Conservation (phyloP, 129 eudicot genomes). For the Daucus carota region DH1_v3.0 NC_030389.2:11047001-11047500, state of each 20-base stretch:
- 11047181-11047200: constrained; percentile 49
- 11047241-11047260: constrained; percentile 8
- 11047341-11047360: too few species aligned
- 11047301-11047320: constrained; percentile 2
- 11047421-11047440: background rate
- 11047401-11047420: background rate
- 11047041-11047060: background rate
- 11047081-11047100: constrained; percentile 34
- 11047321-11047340: constrained; percentile 9
- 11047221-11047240: constrained; percentile 27
- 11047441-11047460: background rate
- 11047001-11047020: background rate
- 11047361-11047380: too few species aligned
- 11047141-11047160: constrained; percentile 52
- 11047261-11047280: constrained; percentile 8
- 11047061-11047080: background rate
- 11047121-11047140: constrained; percentile 35
- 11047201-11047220: constrained; percentile 45
- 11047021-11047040: background rate
- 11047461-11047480: background rate
- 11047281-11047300: background rate
- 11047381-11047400: too few species aligned
- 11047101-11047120: constrained; percentile 59
- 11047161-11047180: constrained; percentile 70
- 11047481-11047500: background rate